Evolutionary conservation across 1,284 basidiomycete species (phyloP).

Genomic region (Volvariella surrecta): DNA sequence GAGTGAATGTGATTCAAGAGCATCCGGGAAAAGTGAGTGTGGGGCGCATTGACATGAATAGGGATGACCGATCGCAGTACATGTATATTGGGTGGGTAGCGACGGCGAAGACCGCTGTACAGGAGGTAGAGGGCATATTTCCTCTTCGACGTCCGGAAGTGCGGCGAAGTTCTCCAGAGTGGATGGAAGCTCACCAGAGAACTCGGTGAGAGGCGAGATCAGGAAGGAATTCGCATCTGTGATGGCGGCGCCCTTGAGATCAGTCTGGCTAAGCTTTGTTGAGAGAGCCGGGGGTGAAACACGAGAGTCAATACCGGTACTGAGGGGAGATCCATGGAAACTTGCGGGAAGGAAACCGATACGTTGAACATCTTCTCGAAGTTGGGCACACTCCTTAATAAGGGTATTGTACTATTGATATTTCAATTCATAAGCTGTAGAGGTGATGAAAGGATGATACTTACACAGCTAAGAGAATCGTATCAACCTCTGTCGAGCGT

Average conservation of each 20-base stretch:
- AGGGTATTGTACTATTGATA: conserved; percentile 22
- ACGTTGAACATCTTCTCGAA: conserved; percentile 17
- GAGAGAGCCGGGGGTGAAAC: not conserved
- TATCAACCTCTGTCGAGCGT: conserved; percentile 8
- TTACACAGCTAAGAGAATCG: conserved; percentile 12
- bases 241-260: conserved; percentile 19
- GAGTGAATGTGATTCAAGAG: too few relatives aligned
- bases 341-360: conserved; percentile 10
- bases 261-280: conserved; percentile 12
- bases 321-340: conserved; percentile 7
- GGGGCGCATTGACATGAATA: conserved; percentile 14
- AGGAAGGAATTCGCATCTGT: conserved; percentile 23
- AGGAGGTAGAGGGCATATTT: not conserved
- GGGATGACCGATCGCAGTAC: conserved; percentile 14
- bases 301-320: conserved; percentile 7
- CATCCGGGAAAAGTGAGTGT: conserved; percentile 5
- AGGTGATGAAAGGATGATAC: conserved; percentile 1
- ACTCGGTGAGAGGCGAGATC: conserved; percentile 32
- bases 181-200: conserved; percentile 22
- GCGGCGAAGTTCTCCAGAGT: conserved; percentile 16
- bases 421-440: not conserved
- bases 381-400: conserved; percentile 17
- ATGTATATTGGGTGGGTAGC: conserved; percentile 6
- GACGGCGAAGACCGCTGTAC: not conserved
- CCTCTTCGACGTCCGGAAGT: conserved; percentile 23